Evolutionary conservation across 495 filamentous ascomycete genomes (phyloP).

Genomic region (Aspergillus biplanus): DNA sequence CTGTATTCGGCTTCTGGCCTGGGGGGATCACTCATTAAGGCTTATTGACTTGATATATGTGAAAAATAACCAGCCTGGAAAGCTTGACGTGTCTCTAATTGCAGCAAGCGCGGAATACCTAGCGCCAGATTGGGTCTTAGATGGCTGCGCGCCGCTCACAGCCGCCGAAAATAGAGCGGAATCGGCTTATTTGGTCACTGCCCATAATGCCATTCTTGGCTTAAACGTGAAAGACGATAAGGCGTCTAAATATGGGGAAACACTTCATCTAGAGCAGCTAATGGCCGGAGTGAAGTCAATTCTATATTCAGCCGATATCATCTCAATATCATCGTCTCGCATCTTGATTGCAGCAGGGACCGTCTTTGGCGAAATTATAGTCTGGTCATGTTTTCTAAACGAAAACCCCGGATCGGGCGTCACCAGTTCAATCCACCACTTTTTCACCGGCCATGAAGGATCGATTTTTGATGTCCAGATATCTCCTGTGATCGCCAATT

Average conservation of each 20-base stretch:
- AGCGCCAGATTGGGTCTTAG: slow-evolving; percentile 82
- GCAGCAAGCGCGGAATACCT: slow-evolving; percentile 40
- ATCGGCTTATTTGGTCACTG: slow-evolving; percentile 64
- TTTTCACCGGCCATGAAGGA: slow-evolving; percentile 88
- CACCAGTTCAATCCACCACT: slow-evolving; percentile 58
- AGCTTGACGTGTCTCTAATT: slow-evolving; percentile 15
- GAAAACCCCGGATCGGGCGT: slow-evolving; percentile 19
- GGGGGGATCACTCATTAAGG: slow-evolving; percentile 75
- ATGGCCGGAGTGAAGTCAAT: slow-evolving; percentile 78
- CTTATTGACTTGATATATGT: slow-evolving; percentile 49
- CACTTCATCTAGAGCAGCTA: slow-evolving; percentile 44
- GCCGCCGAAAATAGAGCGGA: slow-evolving; percentile 19
- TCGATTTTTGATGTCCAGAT: slow-evolving; percentile 89
- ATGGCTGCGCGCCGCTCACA: slow-evolving; percentile 52
- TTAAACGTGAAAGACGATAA: slow-evolving; percentile 32
- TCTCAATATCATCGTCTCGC: slow-evolving; percentile 55
- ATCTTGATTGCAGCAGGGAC: slow-evolving; percentile 86
- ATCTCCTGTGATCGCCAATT: slow-evolving; percentile 57
- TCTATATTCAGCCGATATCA: slow-evolving; percentile 80
- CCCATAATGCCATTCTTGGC: slow-evolving; percentile 76
- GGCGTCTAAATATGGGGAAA: slow-evolving; percentile 26
- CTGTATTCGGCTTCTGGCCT: slow-evolving; percentile 61
- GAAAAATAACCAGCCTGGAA: slow-evolving; percentile 27
- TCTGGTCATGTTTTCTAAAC: slow-evolving; percentile 72
- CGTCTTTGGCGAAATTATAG: slow-evolving; percentile 87